These are phyloP conservation scores for Osmanthus fragrans DNA, from an alignment of 257 asterid species.

Conservation along the genomic window DNA sequence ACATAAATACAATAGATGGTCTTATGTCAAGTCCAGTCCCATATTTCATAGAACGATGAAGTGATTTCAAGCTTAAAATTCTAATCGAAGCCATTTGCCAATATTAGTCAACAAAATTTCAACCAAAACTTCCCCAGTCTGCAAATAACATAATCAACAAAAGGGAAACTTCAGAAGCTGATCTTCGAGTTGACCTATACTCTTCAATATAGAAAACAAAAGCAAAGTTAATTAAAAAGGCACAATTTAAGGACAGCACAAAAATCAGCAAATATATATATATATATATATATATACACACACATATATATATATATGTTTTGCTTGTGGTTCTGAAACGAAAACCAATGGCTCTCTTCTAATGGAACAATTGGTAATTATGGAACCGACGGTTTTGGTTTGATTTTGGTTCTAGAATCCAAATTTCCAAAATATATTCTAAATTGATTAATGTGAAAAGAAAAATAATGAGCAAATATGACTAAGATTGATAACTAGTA, in stretches of 20 bases:
- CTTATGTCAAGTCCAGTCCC: constrained; percentile 31
- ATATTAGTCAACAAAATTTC: constrained; percentile 7
- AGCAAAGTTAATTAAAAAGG: not conserved
- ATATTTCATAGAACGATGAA: constrained; percentile 26
- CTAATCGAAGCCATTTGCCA: constrained; percentile 44
- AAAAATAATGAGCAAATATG: no score
- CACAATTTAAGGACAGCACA: not conserved
- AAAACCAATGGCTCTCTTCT: no score
- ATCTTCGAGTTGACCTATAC: not conserved
- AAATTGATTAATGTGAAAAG: no score
- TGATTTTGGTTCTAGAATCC: no score
- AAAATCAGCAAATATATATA: not conserved
- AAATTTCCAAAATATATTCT: no score
- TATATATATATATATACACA: no score
- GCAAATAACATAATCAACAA: constrained; percentile 14
- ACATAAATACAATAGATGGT: constrained; percentile 26
- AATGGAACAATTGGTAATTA: no score
- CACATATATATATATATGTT: no score
- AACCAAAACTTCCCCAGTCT: constrained; percentile 25
- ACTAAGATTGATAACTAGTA: no score
- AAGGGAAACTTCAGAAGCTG: not conserved
- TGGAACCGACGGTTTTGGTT: no score
- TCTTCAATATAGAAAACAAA: not conserved
- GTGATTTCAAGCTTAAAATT: constrained; percentile 33
- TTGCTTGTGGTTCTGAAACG: no score